Evolutionary conservation across 192 early-diverging fungal genomes (phyloP).

Genomic region (Oehlia diaphana): DNA sequence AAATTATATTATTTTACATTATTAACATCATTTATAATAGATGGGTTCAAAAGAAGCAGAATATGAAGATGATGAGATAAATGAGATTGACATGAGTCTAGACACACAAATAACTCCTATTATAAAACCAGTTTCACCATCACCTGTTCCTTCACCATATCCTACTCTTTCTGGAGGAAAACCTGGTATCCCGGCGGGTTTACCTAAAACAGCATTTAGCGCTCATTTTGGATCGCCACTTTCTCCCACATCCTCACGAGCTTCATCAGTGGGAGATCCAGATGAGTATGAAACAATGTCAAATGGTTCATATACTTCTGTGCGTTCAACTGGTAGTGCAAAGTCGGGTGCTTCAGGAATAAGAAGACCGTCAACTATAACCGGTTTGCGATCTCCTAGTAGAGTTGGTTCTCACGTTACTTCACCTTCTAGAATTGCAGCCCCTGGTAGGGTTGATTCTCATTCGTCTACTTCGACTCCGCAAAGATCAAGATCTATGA

Average conservation of each 20-base stretch:
- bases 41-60: conserved; percentile 1
- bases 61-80: conserved; percentile 4
- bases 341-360: conserved; percentile 9
- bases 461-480: not conserved
- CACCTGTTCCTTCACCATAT: conserved; percentile 14
- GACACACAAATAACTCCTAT: conserved; percentile 25
- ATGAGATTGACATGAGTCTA: conserved; percentile 18
- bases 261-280: conserved; percentile 23
- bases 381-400: conserved; percentile 22
- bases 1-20: not conserved
- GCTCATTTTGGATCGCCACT: conserved; percentile 22
- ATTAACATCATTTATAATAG: conserved; percentile 9
- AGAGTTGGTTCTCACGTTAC: not conserved
- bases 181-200: conserved; percentile 6
- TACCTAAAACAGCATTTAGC: conserved; percentile 16
- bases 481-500: conserved; percentile 6
- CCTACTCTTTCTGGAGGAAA: conserved; percentile 10
- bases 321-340: conserved; percentile 15
- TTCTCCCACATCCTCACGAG: conserved; percentile 27
- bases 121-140: conserved; percentile 21
- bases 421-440: conserved; percentile 22
- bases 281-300: conserved; percentile 31
- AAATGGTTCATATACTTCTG: conserved; percentile 30
- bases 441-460: not conserved
- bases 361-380: conserved; percentile 7